Base-by-base conservation (phyloP, 2,329 filamentous ascomycete genomes). In the Sarocladium oryzae region DNA sequence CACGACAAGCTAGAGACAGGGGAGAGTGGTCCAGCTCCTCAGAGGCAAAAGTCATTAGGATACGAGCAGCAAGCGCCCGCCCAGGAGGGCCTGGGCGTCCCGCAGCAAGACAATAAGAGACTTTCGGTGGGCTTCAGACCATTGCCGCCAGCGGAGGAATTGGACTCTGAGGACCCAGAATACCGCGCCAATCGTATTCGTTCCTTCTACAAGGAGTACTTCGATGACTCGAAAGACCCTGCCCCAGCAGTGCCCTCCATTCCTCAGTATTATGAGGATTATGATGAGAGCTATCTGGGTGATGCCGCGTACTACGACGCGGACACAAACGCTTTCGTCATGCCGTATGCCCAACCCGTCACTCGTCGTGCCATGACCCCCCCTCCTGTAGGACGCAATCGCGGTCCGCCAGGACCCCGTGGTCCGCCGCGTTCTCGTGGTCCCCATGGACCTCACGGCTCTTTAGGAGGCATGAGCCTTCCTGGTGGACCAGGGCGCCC, bases 201-300 rank as follows among this genome's bases (percentile, higher is more conserved):
- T 66, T 99, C 93, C 3, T 99, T 99, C 74, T 99, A 99, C 75
- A 96, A 96, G 73, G 93, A 99, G 66, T 99, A 99, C 72, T 99
- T 99, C 60, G 93, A 97, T 58, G 92, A 96, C 37, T 82, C 76
- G 53, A 88, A 83, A 64, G 67, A 69, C 37, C 58, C 64, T 5
- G 60, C 68, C n/a, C 73, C 72, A 23, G 69, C 71, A 1, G 57
- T 76, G 59, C 67, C 67, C 7, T 52, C 49, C 13, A 50, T 61
- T 56, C 70, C 66, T 10, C 65, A 75, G 51, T 88, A 91, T 66
- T 85, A 88, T 55, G 87, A 91, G 60, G 87, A 92, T 60, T 88
- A 89, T 61, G 83, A 86, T 53, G 72, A 80, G 18, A 80, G 83
- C 56, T 89, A 86, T 63, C 74, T 84, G 43, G 81, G 77, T n/a